Evolutionary conservation across 2,329 filamentous ascomycete genomes (phyloP).

Genomic region (Ophiostoma perfectum): DNA sequence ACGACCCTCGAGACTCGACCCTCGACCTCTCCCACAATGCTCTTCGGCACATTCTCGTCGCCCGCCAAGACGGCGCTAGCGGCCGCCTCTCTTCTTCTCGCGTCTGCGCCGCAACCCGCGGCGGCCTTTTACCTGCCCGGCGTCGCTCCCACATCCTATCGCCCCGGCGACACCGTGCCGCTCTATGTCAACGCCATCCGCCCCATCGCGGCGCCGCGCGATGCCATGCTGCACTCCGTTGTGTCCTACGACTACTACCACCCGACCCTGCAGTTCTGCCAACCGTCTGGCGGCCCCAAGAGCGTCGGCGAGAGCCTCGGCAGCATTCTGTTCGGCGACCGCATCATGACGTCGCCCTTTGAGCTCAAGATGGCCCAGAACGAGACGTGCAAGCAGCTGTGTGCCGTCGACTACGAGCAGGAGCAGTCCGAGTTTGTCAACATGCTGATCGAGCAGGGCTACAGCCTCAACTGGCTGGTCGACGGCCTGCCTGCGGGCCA

Average conservation of each 20-base stretch:
- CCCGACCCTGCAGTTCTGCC: slow-evolving; percentile 79
- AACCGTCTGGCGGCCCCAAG: slow-evolving; percentile 68
- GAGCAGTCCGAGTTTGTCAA: slow-evolving; percentile 74
- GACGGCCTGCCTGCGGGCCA: slow-evolving; percentile 91
- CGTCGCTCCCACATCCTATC: slow-evolving; percentile 90
- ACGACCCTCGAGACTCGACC: too few relatives aligned
- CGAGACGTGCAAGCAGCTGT: slow-evolving; percentile 80
- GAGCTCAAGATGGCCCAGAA: slow-evolving; percentile 81
- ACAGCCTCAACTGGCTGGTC: slow-evolving; percentile 92
- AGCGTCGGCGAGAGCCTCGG: slow-evolving; percentile 84
- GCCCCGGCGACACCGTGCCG: slow-evolving; percentile 70
- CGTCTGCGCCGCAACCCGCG: slow-evolving; percentile 44
- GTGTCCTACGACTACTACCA: slow-evolving; percentile 97
- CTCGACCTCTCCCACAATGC: not conserved
- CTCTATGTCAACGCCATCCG: slow-evolving; percentile 91
- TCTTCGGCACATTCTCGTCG: not conserved
- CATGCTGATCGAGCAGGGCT: slow-evolving; percentile 72
- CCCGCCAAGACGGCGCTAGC: slow-evolving; percentile 37
- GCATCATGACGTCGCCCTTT: slow-evolving; percentile 92
- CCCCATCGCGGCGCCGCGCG: slow-evolving; percentile 69
- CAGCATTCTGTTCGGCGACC: slow-evolving; percentile 94
- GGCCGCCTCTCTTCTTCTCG: slow-evolving; percentile 42
- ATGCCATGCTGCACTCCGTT: slow-evolving; percentile 82
- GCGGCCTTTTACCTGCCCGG: slow-evolving; percentile 93
- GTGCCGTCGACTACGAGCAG: slow-evolving; percentile 58